Evolutionary conservation across 2,329 filamentous ascomycete species (phyloP), one percentile per base, ranked within the genome.

Genomic region (Xenosphaeropsis pyriputrescens): DNA sequence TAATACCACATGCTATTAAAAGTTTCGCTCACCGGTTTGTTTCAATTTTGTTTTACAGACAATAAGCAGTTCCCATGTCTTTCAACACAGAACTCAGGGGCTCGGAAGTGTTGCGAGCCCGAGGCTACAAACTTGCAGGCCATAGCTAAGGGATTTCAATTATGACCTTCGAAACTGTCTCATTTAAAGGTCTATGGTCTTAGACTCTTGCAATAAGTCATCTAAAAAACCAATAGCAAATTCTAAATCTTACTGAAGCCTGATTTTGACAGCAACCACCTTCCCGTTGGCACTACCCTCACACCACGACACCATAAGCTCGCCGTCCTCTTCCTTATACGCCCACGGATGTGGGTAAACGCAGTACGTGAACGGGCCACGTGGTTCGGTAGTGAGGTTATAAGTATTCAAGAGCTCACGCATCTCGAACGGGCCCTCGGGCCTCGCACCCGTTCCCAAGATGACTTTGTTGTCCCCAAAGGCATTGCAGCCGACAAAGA

Each of bases 321-420:
- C 43, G 4, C 44, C 43, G 12, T 35, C 42, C 7, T 30, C 34
- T n/a, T 37, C 38, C 14, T 44, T 9, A 14, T 37, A 42, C 3
- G 44, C 46, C 45, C 47, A 49, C 9, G 47, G 45, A 19, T 49
- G 47, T 9, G 43, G 38, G 26, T 47, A 49, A 18, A 49, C 40
- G 12, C 45, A 47, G 32, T 47, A 47, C 3, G 16, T 35, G 22
- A 41, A 49, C 16, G 11, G 4, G 9, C 16, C 18, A 30, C 29
- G 19, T 31, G 35, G n/a, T 12, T 26, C 13, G 18, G 14, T 8
- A n/a, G 12, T 38, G 13, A 14, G 11, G 7, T 11, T 30, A 8
- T 15, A 19, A 15, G 30, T 18, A 8, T 32, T 18, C 11, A 38
- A 34, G 19, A 34, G 29, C 2, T 32, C 35, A 7, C 16, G 15